Percentiles rank a stretch among this genome's conserved stretches.
These are phyloP conservation scores for Melampsora larici-populina DNA, from an alignment of 1,284 basidiomycete species.

Conservation along the genomic window DNA sequence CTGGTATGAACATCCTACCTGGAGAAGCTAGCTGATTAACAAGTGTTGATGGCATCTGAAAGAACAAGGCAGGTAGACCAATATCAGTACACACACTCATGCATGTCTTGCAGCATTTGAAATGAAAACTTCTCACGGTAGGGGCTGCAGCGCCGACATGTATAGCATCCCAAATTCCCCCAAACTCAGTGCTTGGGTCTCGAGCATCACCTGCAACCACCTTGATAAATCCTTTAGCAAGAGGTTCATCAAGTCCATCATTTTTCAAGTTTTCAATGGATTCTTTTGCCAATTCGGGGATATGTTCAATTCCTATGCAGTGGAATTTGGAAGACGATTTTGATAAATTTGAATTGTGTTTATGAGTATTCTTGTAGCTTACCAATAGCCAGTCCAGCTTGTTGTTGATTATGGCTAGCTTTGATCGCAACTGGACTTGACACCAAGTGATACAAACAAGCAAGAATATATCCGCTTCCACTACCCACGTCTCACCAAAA, in stretches of 20 bases:
- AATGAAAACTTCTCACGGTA: slow-evolving; percentile 46
- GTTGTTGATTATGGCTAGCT: neutral
- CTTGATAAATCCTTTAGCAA: slow-evolving; percentile 62
- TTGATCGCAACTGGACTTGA: slow-evolving; percentile 51
- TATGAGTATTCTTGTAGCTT: slow-evolving; percentile 49
- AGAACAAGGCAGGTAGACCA: neutral
- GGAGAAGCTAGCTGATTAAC: slow-evolving; percentile 75
- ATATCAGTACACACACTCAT: too few species aligned
- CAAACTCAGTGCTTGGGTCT: slow-evolving; percentile 55
- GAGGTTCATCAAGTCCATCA: slow-evolving; percentile 64
- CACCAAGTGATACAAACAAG: slow-evolving; percentile 73
- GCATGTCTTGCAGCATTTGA: too few species aligned
- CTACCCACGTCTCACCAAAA: slow-evolving; percentile 24
- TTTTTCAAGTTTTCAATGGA: slow-evolving; percentile 66
- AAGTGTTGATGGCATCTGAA: slow-evolving; percentile 64
- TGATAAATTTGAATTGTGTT: slow-evolving; percentile 48
- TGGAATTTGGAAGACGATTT: slow-evolving; percentile 26
- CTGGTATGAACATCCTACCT: slow-evolving; percentile 90
- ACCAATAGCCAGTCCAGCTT: slow-evolving; percentile 4
- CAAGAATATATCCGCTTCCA: slow-evolving; percentile 57
- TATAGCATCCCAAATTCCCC: slow-evolving; percentile 79
- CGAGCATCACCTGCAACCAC: slow-evolving; percentile 78
- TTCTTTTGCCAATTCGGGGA: slow-evolving; percentile 70
- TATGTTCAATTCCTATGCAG: slow-evolving; percentile 81
- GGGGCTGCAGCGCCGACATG: slow-evolving; percentile 93